Evolutionary conservation across 768 basidiomycete species (phyloP).

Genomic region (Botryobasidium botryosum): DNA sequence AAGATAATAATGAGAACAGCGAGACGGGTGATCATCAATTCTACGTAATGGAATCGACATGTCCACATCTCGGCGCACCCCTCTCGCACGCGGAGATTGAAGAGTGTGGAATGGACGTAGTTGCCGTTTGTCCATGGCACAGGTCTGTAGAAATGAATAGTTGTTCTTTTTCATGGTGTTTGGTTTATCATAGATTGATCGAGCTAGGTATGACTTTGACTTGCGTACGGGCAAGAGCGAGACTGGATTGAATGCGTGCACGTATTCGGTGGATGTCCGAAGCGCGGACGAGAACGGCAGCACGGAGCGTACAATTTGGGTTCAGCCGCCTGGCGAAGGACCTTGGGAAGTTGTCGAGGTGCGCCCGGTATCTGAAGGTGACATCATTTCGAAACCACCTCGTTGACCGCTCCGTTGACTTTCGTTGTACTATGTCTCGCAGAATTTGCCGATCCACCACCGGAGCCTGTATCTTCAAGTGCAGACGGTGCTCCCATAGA

Average conservation of each 20-base stretch:
- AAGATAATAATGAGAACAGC: conserved; percentile 13
- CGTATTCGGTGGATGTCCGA: conserved; percentile 39
- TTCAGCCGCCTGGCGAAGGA: conserved; percentile 39
- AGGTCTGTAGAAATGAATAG: too few relatives aligned
- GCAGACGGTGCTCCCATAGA: too few relatives aligned
- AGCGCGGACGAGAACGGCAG: not conserved
- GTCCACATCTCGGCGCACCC: conserved; percentile 68
- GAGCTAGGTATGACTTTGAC: conserved; percentile 51
- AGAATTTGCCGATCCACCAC: conserved; percentile 54
- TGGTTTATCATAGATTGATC: too few relatives aligned
- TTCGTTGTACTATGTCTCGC: too few relatives aligned
- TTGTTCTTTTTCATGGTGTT: too few relatives aligned
- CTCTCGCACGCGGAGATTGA: conserved; percentile 71
- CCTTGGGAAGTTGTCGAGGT: conserved; percentile 50
- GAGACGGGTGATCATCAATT: conserved; percentile 24
- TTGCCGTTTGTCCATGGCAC: conserved; percentile 69
- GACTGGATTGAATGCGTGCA: conserved; percentile 51
- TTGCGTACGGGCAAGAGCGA: conserved; percentile 52
- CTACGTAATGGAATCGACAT: conserved; percentile 66
- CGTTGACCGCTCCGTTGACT: conserved; percentile 3
- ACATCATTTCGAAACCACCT: not conserved
- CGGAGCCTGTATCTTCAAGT: conserved; percentile 8
- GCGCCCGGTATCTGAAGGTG: conserved; percentile 58
- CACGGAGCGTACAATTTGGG: conserved; percentile 30
- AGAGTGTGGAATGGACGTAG: conserved; percentile 35